phyloP scores from a whole-genome alignment of 1,284 basidiomycete genomes.

The Ustilago xerochloae region DNA sequence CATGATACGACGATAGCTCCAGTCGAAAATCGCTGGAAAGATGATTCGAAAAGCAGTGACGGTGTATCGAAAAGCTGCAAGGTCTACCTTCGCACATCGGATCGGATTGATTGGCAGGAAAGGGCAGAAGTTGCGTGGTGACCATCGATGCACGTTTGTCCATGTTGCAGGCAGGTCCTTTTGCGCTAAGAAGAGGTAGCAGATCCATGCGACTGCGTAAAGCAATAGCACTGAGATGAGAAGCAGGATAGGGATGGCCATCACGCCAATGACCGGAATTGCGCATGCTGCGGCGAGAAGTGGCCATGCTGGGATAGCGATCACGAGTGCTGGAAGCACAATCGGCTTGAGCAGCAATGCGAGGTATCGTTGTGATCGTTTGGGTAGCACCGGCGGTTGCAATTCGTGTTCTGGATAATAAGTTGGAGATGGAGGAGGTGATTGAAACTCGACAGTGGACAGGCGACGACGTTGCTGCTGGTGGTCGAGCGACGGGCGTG shows the following conservation, averaged over 20 bases:
- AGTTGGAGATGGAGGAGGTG: constrained; percentile 31
- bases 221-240: constrained; percentile 60
- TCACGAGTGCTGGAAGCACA: constrained; percentile 48
- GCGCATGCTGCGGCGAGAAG: constrained; percentile 54
- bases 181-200: constrained; percentile 66
- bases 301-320: constrained; percentile 60
- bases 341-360: constrained; percentile 47
- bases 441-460: constrained; percentile 16
- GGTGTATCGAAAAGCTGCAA: constrained; percentile 53
- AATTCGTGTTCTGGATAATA: constrained; percentile 42
- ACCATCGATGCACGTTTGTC: constrained; percentile 26
- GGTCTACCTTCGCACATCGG: constrained; percentile 62
- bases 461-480: too few relatives aligned
- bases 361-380: constrained; percentile 36
- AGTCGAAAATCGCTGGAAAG: constrained; percentile 62
- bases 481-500: constrained; percentile 8
- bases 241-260: constrained; percentile 65
- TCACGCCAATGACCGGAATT: constrained; percentile 57
- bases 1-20: constrained; percentile 62
- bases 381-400: constrained; percentile 28
- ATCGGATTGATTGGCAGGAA: constrained; percentile 64
- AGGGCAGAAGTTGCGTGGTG: constrained; percentile 36
- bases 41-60: constrained; percentile 51
- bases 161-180: constrained; percentile 55
- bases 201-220: constrained; percentile 65